phyloP scores from a whole-genome alignment of 2,329 filamentous ascomycete species.

The Sclerotinia minor region DNA sequence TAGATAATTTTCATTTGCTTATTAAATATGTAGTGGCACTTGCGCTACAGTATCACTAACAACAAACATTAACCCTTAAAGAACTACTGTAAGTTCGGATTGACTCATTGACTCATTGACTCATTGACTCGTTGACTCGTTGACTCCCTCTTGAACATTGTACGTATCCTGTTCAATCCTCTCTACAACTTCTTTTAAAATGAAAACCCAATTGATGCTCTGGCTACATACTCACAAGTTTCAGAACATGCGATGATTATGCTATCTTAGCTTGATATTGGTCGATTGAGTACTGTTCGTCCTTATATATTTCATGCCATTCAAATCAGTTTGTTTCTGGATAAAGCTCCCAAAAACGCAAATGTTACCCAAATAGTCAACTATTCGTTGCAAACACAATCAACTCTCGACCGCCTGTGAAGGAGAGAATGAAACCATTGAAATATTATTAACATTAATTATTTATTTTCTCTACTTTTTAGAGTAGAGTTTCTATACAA shows the following conservation, averaged over 20 bases:
- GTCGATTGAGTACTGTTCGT: not conserved
- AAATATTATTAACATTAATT: slow-evolving; percentile 3
- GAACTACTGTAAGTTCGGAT: too few species aligned
- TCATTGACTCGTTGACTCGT: too few species aligned
- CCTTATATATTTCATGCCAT: not conserved
- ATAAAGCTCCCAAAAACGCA: not conserved
- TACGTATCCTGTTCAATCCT: too few species aligned
- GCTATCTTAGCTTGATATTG: not conserved
- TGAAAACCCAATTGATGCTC: not conserved
- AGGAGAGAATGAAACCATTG: not conserved
- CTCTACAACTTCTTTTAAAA: not conserved
- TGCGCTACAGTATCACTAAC: too few species aligned
- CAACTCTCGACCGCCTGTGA: not conserved
- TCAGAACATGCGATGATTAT: not conserved
- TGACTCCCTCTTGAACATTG: too few species aligned
- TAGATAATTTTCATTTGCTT: not conserved
- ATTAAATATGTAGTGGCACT: too few species aligned
- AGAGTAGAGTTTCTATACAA: not conserved
- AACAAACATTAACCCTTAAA: too few species aligned
- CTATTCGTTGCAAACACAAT: not conserved
- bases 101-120: too few species aligned
- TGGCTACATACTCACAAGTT: not conserved
- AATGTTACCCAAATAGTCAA: not conserved
- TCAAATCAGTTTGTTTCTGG: not conserved
- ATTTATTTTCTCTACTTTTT: not conserved